phyloP scores from a whole-genome alignment of 257 asterid genomes.

The Paraleonurus japonicus region DNA sequence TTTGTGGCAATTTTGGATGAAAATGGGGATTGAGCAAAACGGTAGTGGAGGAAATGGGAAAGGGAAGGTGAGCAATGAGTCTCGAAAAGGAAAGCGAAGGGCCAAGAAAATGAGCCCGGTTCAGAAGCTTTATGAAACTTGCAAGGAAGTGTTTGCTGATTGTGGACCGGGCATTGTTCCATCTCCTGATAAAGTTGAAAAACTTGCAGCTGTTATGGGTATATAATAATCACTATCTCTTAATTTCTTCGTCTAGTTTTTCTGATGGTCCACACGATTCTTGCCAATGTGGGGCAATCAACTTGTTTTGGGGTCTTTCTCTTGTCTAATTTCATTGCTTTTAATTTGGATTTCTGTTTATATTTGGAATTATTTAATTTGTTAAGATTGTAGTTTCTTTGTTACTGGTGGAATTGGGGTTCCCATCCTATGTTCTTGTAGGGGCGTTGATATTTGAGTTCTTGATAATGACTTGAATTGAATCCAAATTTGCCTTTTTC shows the following conservation, averaged over 20 bases:
- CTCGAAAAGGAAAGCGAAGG: slow-evolving; percentile 46
- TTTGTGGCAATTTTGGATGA: slow-evolving; percentile 26
- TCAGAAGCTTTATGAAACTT: slow-evolving; percentile 73
- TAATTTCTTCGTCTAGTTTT: neutral
- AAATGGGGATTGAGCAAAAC: slow-evolving; percentile 66
- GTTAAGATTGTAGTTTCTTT: slow-evolving; percentile 6
- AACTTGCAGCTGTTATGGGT: slow-evolving; percentile 74
- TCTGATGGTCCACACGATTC: slow-evolving; percentile 3
- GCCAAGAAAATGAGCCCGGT: slow-evolving; percentile 44
- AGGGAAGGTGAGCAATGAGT: slow-evolving; percentile 43
- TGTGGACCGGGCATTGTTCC: slow-evolving; percentile 89
- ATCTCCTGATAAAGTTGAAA: slow-evolving; percentile 56
- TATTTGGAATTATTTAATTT: neutral
- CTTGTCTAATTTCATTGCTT: neutral
- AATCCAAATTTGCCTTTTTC: neutral
- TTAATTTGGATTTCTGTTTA: neutral
- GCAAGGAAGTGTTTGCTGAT: slow-evolving; percentile 72
- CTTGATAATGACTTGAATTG: slow-evolving; percentile 15
- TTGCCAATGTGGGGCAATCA: slow-evolving; percentile 15
- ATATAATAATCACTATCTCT: neutral
- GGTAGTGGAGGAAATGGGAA: slow-evolving; percentile 41
- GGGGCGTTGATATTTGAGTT: slow-evolving; percentile 1
- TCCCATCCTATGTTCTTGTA: neutral
- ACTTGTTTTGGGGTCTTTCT: neutral
- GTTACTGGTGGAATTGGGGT: neutral